A percentile compares a stretch with the other conserved stretches of the same genome.
phyloP scores from a whole-genome alignment of 106 monocot genomes.

The Allium sativum region DNA sequence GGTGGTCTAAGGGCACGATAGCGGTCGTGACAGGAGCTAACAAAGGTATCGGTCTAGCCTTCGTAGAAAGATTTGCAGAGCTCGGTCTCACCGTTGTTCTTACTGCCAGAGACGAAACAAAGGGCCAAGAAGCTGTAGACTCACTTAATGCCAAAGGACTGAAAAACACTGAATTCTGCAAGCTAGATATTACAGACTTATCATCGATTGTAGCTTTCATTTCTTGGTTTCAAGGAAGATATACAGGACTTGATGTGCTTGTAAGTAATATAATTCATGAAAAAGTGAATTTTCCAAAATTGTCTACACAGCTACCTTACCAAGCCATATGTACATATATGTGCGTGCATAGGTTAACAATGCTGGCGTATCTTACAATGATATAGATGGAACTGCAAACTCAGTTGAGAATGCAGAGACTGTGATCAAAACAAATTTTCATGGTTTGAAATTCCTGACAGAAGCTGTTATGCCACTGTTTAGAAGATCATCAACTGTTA shows the following conservation, averaged over 20 bases:
- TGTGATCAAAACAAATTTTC: constrained; percentile 63
- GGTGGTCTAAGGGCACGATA: constrained; percentile 4
- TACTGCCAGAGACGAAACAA: constrained; percentile 35
- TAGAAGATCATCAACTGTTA: constrained; percentile 19
- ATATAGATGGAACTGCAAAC: constrained; percentile 30
- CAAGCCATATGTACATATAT: not conserved
- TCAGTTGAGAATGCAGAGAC: constrained; percentile 61
- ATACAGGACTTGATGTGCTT: constrained; percentile 47
- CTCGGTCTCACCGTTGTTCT: constrained; percentile 35
- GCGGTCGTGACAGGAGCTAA: constrained; percentile 68
- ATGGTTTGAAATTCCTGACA: constrained; percentile 47
- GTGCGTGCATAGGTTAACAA: constrained; percentile 46
- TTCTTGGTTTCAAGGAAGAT: constrained; percentile 11
- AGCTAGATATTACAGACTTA: constrained; percentile 32
- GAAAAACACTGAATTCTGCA: constrained; percentile 22
- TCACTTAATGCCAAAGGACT: constrained; percentile 12
- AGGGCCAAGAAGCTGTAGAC: constrained; percentile 27
- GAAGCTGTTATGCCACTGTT: constrained; percentile 62
- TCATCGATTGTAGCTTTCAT: constrained; percentile 14
- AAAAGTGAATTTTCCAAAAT: not conserved
- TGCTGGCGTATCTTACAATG: constrained; percentile 39
- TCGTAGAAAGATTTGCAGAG: constrained; percentile 28
- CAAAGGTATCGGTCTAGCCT: constrained; percentile 58
- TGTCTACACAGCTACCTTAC: not conserved
- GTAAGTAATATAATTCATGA: constrained; percentile 7